Evolutionary conservation across 129 eudicot genomes (phyloP).

Genomic region (Centella asiatica): DNA sequence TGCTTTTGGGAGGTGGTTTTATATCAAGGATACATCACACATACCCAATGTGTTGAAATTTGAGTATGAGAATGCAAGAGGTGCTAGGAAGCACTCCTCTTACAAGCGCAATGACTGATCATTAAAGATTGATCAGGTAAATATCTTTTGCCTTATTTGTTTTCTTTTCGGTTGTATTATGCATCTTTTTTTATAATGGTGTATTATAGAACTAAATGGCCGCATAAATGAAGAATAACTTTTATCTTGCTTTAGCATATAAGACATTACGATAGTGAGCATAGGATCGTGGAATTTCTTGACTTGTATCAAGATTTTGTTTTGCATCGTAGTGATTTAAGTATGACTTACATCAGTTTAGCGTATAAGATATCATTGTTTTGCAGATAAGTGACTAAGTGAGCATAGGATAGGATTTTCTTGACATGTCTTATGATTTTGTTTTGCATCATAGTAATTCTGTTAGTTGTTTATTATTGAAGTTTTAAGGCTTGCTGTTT

Average conservation of each 20-base stretch:
- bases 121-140: conserved; percentile 4
- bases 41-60: conserved; percentile 71
- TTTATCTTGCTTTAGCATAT: conserved; percentile 1
- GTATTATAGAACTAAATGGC: background rate
- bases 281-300: background rate
- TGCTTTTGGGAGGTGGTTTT: conserved; percentile 52
- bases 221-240: background rate
- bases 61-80: conserved; percentile 81
- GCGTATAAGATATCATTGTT: too few species aligned
- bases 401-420: too few species aligned
- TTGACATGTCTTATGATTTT: background rate
- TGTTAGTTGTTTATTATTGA: background rate
- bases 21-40: conserved; percentile 81
- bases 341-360: too few species aligned
- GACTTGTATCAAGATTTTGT: background rate
- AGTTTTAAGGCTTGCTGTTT: background rate
- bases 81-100: conserved; percentile 54
- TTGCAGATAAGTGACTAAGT: too few species aligned
- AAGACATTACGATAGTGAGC: background rate
- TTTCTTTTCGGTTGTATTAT: background rate
- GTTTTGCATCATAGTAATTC: background rate
- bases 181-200: background rate
- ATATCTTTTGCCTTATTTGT: too few species aligned
- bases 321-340: background rate
- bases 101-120: conserved; percentile 54